Evolutionary conservation across 306 rosid genomes (phyloP).

Genomic region (Rosa chinensis): DNA sequence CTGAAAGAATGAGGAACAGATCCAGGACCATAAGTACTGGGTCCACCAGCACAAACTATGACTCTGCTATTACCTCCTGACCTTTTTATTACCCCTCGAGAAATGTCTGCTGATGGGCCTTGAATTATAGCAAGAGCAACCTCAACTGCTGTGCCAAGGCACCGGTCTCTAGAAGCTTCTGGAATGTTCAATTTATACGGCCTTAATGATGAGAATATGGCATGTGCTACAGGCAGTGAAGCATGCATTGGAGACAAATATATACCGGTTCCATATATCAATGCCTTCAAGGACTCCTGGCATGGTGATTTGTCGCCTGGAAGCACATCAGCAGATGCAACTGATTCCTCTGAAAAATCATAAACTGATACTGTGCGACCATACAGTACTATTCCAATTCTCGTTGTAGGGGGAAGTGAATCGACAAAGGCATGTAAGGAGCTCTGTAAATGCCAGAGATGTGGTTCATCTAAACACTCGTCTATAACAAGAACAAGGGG

Average conservation of each 20-base stretch:
- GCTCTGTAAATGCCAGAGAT: conserved; percentile 84
- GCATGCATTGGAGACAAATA: conserved; percentile 96
- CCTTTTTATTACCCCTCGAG: conserved; percentile 86
- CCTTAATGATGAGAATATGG: conserved; percentile 85
- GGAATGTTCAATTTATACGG: conserved; percentile 71
- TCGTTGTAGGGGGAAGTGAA: conserved; percentile 80
- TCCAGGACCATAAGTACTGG: conserved; percentile 93
- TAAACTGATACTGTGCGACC: conserved; percentile 92
- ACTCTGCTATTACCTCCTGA: conserved; percentile 87
- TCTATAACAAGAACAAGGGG: conserved; percentile 91
- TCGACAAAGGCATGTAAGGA: conserved; percentile 96
- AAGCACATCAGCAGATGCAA: conserved; percentile 98
- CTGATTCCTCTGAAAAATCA: conserved; percentile 81
- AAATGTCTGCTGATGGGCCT: conserved; percentile 94
- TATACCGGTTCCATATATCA: conserved; percentile 91
- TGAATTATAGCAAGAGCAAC: conserved; percentile 92
- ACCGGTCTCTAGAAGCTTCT: conserved; percentile 94
- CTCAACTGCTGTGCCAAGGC: conserved; percentile 94
- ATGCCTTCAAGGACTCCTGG: conserved; percentile 66
- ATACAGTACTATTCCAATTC: conserved; percentile 80
- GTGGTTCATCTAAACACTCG: conserved; percentile 93
- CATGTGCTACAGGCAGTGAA: conserved; percentile 85
- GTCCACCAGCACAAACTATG: conserved; percentile 95
- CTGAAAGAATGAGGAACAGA: conserved; percentile 87
- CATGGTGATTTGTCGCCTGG: conserved; percentile 84